Percentiles rank a stretch among this genome's conserved stretches.
Conservation (phyloP, 306 rosid species). For the Cajanus cajan region DNA sequence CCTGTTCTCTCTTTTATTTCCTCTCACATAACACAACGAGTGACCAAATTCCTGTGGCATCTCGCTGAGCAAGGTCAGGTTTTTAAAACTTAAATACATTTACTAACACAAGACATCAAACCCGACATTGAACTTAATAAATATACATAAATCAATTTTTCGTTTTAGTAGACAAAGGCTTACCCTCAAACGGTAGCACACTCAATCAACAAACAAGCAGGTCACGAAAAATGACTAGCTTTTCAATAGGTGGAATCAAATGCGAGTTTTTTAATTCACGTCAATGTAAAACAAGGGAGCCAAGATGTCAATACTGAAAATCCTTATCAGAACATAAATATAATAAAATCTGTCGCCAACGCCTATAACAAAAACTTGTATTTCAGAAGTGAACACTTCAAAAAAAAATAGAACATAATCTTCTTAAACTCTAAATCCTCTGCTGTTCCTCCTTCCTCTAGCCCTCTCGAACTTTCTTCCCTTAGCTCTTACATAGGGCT, state of each 20-base stretch:
- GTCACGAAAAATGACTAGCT: background rate
- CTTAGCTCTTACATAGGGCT: conserved; percentile 70
- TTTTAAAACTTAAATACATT: no score
- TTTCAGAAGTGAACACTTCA: background rate
- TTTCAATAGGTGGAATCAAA: background rate
- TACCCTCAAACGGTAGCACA: background rate
- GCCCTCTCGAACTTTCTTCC: conserved; percentile 84
- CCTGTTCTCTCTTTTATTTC: no score
- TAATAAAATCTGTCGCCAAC: background rate
- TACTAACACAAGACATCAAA: no score
- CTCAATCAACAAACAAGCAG: background rate
- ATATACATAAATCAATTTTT: background rate
- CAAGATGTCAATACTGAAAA: background rate
- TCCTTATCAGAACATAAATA: background rate
- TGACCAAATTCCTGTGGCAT: no score
- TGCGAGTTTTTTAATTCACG: background rate
- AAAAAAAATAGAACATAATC: background rate
- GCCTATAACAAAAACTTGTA: background rate
- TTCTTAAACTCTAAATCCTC: conserved; percentile 62
- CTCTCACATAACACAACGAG: no score
- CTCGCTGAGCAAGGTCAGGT: no score
- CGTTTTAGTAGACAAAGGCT: no score
- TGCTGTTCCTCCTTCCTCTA: conserved; percentile 77
- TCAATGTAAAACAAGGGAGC: background rate
- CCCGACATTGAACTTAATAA: background rate